Evolutionary conservation across 2,329 filamentous ascomycete genomes (phyloP).

Genomic region (Diaporthe citriasiana): DNA sequence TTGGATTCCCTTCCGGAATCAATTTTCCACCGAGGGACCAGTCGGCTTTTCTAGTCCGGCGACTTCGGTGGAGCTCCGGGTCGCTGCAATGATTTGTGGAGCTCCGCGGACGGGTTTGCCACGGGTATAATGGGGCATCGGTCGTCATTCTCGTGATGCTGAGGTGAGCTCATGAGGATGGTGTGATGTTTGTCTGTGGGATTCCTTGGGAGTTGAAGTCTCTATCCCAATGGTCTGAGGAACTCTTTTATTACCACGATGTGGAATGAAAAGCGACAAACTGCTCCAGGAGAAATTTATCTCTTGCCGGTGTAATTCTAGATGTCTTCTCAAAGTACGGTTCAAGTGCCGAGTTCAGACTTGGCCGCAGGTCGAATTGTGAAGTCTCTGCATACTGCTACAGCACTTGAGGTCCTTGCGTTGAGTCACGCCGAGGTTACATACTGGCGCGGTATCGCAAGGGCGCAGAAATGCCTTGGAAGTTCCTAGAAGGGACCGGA

Average conservation of each 20-base stretch:
- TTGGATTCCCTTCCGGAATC: background rate
- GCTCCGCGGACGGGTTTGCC: slow-evolving; percentile 16
- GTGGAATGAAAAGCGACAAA: background rate
- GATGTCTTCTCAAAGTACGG: background rate
- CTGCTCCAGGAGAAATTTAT: background rate
- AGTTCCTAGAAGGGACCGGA: too few species aligned
- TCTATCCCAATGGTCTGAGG: too few species aligned
- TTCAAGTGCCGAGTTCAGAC: background rate
- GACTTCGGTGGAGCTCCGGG: slow-evolving; percentile 21
- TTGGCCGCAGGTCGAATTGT: background rate
- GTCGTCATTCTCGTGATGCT: slow-evolving; percentile 24
- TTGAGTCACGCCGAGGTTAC: background rate
- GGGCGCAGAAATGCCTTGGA: background rate
- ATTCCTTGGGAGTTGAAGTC: background rate
- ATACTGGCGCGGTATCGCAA: slow-evolving; percentile 2
- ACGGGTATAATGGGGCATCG: slow-evolving; percentile 23
- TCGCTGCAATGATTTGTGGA: slow-evolving; percentile 21
- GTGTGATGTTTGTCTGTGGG: background rate
- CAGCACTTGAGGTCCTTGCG: background rate
- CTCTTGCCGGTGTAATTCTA: background rate
- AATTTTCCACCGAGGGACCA: background rate
- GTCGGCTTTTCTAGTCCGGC: slow-evolving; percentile 13
- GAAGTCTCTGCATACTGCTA: background rate
- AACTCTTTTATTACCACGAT: background rate
- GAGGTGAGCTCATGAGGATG: background rate